Evolutionary conservation across 805 yeast genomes (phyloP), one percentile per base, ranked within the genome.

Genomic region (Yamadazyma kitorensis): DNA sequence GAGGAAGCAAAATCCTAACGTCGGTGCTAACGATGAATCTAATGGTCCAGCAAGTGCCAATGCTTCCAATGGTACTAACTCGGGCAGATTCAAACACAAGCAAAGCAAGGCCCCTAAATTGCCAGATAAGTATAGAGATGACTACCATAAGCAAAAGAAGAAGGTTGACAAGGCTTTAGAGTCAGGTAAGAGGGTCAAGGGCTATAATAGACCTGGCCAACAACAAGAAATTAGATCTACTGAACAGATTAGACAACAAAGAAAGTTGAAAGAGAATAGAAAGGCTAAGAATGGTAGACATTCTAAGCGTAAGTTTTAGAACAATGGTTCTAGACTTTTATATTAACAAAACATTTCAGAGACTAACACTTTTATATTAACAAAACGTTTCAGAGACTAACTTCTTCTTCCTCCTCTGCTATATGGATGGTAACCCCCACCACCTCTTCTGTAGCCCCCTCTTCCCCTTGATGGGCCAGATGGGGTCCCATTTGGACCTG

Each of bases 91-190:
- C 70, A 78, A 78, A 59, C 98, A 93, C 55, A 78, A 80, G 43
- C 76, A 75, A 52, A 66, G 65, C 29, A 74, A 75, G 41, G 89
- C 96, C 2, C 99, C 99, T 25, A 85, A 79, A 54, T 62, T 81
- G 25, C 96, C 98, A n/a, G 97, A 88, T 52, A 87, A 76, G 61
- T 78, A 68, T 47, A 78, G 98, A 63, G 96, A 89, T 53, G 89
- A 93, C 60, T 93, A 76, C 62, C 73, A 78, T 40, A 70, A 70
- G 44, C 96, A 91, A 57, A 80, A 84, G 76, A 79, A 80, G 67
- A 82, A 84, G 63, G 91, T 86, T 31, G 77, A 76, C 34, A 78
- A 76, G 47, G 98, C 98, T 3, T 51, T 80, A 38, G 95, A 81
- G 7, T 66, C 77, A 31, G 97, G 97, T 30, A 55, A 76, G 19